Percentiles rank a stretch among this genome's conserved stretches.
Evolutionary conservation across 768 basidiomycete genomes (phyloP).

Genomic region (Atractiella rhizophila): DNA sequence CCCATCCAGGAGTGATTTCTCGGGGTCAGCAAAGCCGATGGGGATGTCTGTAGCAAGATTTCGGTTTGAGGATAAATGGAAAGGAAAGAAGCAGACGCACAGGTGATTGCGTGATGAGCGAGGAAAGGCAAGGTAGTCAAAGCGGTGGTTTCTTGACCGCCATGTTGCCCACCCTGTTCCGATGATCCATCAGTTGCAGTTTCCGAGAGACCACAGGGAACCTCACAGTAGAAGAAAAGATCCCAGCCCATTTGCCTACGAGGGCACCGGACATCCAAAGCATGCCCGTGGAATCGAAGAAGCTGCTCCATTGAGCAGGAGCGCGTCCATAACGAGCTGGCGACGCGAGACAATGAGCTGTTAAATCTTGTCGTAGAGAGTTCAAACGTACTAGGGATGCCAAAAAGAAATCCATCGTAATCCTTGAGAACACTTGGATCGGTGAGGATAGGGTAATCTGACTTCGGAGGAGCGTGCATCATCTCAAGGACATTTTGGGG

Average conservation of each 20-base stretch:
- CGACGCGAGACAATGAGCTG: no score
- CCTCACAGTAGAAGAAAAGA: constrained; percentile 48
- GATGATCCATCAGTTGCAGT: no score
- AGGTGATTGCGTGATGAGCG: constrained; percentile 47
- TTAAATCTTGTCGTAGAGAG: no score
- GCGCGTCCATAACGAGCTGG: constrained; percentile 53
- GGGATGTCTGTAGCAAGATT: constrained; percentile 31
- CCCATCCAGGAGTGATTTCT: constrained; percentile 23
- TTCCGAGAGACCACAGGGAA: no score
- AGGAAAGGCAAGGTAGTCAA: constrained; percentile 32
- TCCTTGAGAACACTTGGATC: no score
- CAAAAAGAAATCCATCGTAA: constrained; percentile 12
- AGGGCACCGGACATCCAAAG: constrained; percentile 36
- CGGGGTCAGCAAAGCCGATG: constrained; percentile 34
- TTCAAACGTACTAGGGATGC: no score
- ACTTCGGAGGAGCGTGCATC: no score
- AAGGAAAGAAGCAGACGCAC: constrained; percentile 45
- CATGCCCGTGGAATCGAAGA: constrained; percentile 48
- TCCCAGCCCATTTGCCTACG: constrained; percentile 44
- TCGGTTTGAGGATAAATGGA: neutral
- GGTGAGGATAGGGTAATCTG: no score
- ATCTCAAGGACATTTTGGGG: no score
- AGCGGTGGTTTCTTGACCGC: constrained; percentile 35
- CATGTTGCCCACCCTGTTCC: constrained; percentile 45
- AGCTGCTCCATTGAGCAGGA: constrained; percentile 37